These are phyloP conservation scores for Nicotiana noctiflora DNA, from an alignment of 257 asterid genomes.

Conservation along the genomic window DNA sequence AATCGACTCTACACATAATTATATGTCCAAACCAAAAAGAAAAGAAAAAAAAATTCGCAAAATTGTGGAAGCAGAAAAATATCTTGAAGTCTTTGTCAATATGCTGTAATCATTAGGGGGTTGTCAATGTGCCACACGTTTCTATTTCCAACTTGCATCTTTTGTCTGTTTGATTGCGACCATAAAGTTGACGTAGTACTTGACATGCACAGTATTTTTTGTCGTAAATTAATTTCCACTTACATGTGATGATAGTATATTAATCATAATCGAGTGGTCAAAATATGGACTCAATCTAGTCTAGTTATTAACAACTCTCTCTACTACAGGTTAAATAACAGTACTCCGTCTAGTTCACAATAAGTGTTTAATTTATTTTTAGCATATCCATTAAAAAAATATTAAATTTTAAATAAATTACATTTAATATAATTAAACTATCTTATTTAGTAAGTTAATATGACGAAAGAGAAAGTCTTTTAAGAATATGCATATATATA, in stretches of 20 bases:
- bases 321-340: too few relatives aligned
- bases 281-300: not conserved
- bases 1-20: too few relatives aligned
- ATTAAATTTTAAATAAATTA: too few relatives aligned
- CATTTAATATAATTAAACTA: too few relatives aligned
- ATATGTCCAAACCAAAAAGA: not conserved
- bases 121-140: not conserved
- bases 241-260: not conserved
- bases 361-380: too few relatives aligned
- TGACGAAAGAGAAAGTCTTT: too few relatives aligned
- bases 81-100: not conserved
- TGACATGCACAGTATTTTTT: not conserved
- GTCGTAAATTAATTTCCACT: not conserved
- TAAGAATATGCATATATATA: too few relatives aligned
- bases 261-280: not conserved
- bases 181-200: not conserved
- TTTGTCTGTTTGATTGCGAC: not conserved
- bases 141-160: not conserved
- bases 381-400: too few relatives aligned
- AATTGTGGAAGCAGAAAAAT: not conserved
- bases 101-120: not conserved
- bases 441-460: too few relatives aligned
- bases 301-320: too few relatives aligned
- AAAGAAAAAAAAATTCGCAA: not conserved
- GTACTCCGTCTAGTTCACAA: too few relatives aligned